phyloP scores from a whole-genome alignment of 1,284 basidiomycete species.

The Cryptococcus jaspeensis region DNA sequence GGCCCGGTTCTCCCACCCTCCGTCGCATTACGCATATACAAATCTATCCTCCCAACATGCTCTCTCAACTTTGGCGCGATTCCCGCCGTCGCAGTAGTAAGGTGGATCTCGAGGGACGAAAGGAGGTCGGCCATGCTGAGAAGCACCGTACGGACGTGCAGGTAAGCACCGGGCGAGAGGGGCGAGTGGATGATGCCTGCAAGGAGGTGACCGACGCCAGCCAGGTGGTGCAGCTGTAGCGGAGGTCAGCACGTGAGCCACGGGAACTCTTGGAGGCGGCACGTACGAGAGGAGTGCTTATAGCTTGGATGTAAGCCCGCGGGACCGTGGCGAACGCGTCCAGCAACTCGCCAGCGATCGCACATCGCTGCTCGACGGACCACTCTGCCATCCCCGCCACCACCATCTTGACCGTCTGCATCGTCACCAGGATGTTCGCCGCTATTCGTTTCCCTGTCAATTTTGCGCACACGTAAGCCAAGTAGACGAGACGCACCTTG shows the following conservation, averaged over 20 bases:
- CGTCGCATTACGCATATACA: slow-evolving; percentile 42
- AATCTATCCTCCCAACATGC: slow-evolving; percentile 47
- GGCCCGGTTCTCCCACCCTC: background rate
- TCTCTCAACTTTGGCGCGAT: slow-evolving; percentile 38
- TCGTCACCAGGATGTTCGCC: slow-evolving; percentile 44
- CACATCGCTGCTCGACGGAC: slow-evolving; percentile 42
- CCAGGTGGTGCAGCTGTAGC: slow-evolving; percentile 45
- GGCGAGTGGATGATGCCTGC: slow-evolving; percentile 46
- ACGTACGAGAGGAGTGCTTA: slow-evolving; percentile 42
- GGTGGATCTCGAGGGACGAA: slow-evolving; percentile 31
- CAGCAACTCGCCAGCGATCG: slow-evolving; percentile 46
- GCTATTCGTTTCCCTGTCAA: slow-evolving; percentile 22
- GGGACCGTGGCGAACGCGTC: slow-evolving; percentile 45
- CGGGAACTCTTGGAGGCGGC: background rate
- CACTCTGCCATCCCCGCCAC: slow-evolving; percentile 40
- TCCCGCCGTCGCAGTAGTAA: slow-evolving; percentile 23
- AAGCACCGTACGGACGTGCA: slow-evolving; percentile 46
- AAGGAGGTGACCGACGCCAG: slow-evolving; percentile 49
- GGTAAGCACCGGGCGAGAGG: slow-evolving; percentile 39
- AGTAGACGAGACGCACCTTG: slow-evolving; percentile 34
- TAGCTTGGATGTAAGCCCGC: slow-evolving; percentile 43
- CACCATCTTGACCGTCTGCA: slow-evolving; percentile 50
- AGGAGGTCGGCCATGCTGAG: slow-evolving; percentile 44
- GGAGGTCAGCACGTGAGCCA: background rate
- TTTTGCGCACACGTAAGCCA: background rate